Evolutionary conservation across 192 early-diverging fungal genomes (phyloP).

Genomic region (Lunasporangiospora selenospora): DNA sequence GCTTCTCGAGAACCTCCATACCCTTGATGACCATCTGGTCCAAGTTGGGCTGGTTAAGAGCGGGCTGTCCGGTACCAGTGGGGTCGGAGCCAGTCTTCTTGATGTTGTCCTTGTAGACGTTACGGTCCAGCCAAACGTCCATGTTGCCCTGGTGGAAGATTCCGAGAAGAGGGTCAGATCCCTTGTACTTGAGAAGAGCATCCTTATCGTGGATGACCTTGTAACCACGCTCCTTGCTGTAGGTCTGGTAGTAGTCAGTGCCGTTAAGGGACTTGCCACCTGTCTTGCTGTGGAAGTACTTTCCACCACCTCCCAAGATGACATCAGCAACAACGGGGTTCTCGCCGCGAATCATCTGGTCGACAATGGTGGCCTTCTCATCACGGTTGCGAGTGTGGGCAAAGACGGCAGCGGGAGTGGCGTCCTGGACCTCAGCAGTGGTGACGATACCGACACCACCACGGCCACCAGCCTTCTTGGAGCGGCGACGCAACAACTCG

Average conservation of each 20-base stretch:
- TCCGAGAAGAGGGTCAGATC: conserved; percentile 62
- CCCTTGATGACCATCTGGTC: conserved; percentile 66
- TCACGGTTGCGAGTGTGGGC: conserved; percentile 64
- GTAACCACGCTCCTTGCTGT: conserved; percentile 59
- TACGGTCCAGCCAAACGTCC: conserved; percentile 73
- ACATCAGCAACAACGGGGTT: conserved; percentile 66
- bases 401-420: conserved; percentile 69
- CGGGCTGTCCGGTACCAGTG: conserved; percentile 46
- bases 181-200: conserved; percentile 55
- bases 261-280: conserved; percentile 51
- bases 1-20: conserved; percentile 64
- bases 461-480: conserved; percentile 52
- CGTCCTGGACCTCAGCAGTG: conserved; percentile 66
- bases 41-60: conserved; percentile 63
- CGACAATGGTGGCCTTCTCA: conserved; percentile 59
- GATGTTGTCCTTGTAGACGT: conserved; percentile 60
- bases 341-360: conserved; percentile 63
- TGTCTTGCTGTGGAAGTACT: conserved; percentile 55
- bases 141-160: conserved; percentile 63
- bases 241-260: conserved; percentile 58
- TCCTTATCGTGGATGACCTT: conserved; percentile 57
- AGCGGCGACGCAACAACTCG: conserved; percentile 64
- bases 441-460: conserved; percentile 71
- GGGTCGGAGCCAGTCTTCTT: conserved; percentile 50
- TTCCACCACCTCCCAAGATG: conserved; percentile 68